phyloP scores from a whole-genome alignment of 2,329 filamentous ascomycete species.

The Paecilomyces sp. region DNA sequence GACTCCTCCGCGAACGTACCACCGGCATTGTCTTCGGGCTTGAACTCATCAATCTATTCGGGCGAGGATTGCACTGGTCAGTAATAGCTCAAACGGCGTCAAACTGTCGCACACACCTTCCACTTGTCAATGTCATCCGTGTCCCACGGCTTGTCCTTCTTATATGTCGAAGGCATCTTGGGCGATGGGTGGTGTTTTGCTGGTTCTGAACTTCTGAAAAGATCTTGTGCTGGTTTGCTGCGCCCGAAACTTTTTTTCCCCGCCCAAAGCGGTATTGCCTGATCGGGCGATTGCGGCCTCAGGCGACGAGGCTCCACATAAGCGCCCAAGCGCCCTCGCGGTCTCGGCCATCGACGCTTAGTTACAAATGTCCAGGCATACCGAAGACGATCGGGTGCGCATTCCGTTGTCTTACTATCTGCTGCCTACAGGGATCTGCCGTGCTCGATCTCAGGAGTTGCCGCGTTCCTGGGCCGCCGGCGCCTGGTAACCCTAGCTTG shows the following conservation, averaged over 20 bases:
- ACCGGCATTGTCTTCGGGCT: slow-evolving; percentile 71
- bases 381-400: slow-evolving; percentile 2
- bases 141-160: slow-evolving; percentile 89
- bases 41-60: slow-evolving; percentile 68
- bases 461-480: not conserved
- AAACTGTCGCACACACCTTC: slow-evolving; percentile 50
- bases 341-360: not conserved
- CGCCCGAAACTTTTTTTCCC: slow-evolving; percentile 13
- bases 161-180: slow-evolving; percentile 79
- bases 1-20: slow-evolving; percentile 91
- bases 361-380: not conserved
- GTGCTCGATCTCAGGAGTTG: not conserved
- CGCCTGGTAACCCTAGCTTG: not conserved
- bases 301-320: slow-evolving; percentile 3
- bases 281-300: slow-evolving; percentile 3
- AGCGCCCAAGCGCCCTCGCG: slow-evolving; percentile 13
- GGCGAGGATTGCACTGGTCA: not conserved
- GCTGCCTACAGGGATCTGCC: not conserved
- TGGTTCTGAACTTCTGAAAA: not conserved
- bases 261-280: slow-evolving; percentile 13
- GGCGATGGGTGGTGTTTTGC: not conserved
- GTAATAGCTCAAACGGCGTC: not conserved
- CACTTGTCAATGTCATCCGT: slow-evolving; percentile 97
- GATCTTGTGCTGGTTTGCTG: not conserved
- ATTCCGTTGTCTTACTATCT: not conserved